Base-by-base conservation (phyloP, 495 filamentous ascomycete species). In the Stereocaulon alpinum region DNA sequence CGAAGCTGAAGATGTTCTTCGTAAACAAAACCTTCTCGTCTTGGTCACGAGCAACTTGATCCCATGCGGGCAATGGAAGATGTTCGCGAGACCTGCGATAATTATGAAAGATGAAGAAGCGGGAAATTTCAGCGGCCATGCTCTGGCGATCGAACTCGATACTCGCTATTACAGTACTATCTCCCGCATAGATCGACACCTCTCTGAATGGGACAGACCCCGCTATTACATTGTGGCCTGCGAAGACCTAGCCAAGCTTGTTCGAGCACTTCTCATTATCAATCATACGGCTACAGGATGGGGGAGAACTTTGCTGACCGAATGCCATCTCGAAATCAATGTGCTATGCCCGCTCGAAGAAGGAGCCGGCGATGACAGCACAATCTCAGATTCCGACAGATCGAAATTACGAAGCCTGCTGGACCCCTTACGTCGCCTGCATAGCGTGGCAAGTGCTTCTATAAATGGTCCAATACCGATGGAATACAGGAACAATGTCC, bases 1-100 rank as follows among this genome's bases (percentile, higher is more conserved):
- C 4, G 24, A 50, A 29, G 47, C 47, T 24, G 47, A 50, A 24
- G 1, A 50, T 0, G 5, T 50, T 14, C 30, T 50, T 15, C 12
- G 9, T 20, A 24, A 17, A 14, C 0, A 17, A 7, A 50, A 50
- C 10, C 47, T 50, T 17, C 30, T 50, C 27, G 22, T 50, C 12
- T n/a, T 27, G 1, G 0, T 50, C 6, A 49, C 45, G n/a, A 5
- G 10, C 45, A 30, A 49, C 14, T 11, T n/a, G 12, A 24, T 22
- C 20, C 6, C 15, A 12, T 1, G 12, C 22, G 0, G 2, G 27
- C 2, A 14, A 15, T 29, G 12, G 4, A 0, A 0, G 3, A 0
- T 1, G 5, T n/a, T 30, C 27, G n/a, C n/a, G 7, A 4, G 9
- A 29, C 20, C 47, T 15, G 15, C 17, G 10, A 6, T 30, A 17